Base-by-base conservation (phyloP, 257 asterid genomes). In the Asclepias syriaca region DNA sequence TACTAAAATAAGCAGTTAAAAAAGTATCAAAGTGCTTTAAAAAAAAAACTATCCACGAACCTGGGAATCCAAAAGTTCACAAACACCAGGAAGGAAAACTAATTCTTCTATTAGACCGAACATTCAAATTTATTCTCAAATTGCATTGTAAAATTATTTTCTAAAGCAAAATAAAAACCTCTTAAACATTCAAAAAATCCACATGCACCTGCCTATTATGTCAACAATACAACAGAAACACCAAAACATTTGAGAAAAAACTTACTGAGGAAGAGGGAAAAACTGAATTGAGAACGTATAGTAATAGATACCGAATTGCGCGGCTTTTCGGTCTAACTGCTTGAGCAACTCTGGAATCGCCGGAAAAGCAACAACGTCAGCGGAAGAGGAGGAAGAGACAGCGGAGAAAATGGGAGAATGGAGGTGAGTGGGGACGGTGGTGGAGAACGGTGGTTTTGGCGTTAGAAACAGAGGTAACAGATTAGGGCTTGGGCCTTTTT, bases 401-500 rank as follows among this genome's bases (percentile, higher is more conserved):
- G 61, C 71, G 39, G 72, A 50, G 58, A 46, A 19, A 24, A 49
- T 46, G 57, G 72, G 18, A 51, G 53, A 65, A 50, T 37, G 49
- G 29, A 37, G 51, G 65, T 16, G 61, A 53, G 19, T 24, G 60
- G 19, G 67, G 65, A 70, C 48, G 74, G 40, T 69, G 68, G 80
- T 29, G 73, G 67, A 50, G 71, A 55, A 32, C 24, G 70, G 68
- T 48, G 69, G 46, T 8, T 64, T 34, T 73, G 57, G 77, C 75
- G 80, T 70, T 70, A 37, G 74, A 49, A 39, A 59, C 65, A 65
- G 54, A 27, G 34, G 56, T 51, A 49, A 68, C 72, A 69, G 59
- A 27, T 70, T 65, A 60, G 71, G 75, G 60, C 60, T 60, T 76
- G 76, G 80, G 80, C 76, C 76, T 32, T 37, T n/a, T 21, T 71